These are phyloP conservation scores for Huntiella omanensis DNA, from an alignment of 2,329 filamentous ascomycete genomes.

Conservation along the genomic window DNA sequence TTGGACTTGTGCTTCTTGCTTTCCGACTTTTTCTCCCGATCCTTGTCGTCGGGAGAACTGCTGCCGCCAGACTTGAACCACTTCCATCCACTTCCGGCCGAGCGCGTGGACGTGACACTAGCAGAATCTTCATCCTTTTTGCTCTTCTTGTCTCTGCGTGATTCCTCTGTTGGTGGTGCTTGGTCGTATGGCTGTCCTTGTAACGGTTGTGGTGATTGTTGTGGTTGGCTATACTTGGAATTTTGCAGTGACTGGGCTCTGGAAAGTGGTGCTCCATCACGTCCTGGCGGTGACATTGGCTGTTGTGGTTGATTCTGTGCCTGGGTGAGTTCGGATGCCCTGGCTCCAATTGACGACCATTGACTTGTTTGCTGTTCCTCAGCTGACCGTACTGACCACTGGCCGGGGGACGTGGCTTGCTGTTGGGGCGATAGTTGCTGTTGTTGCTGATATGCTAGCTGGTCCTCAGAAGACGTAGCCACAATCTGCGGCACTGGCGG, in stretches of 20 bases:
- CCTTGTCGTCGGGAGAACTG: constrained; percentile 37
- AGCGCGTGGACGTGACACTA: constrained; percentile 45
- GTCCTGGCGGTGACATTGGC: constrained; percentile 1
- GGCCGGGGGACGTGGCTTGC: background rate
- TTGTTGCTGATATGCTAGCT: background rate
- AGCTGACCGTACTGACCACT: constrained; percentile 8
- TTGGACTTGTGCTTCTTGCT: constrained; percentile 50
- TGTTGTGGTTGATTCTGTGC: constrained; percentile 11
- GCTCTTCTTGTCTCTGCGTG: constrained; percentile 46
- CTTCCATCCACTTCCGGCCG: constrained; percentile 45
- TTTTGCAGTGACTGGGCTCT: background rate
- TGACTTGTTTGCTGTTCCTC: constrained; percentile 3
- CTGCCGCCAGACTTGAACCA: constrained; percentile 53
- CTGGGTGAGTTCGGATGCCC: background rate
- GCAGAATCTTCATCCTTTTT: constrained; percentile 47
- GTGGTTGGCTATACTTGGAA: constrained; percentile 18
- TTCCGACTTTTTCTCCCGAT: constrained; percentile 47
- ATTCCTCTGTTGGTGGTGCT: constrained; percentile 29
- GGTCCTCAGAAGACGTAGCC: constrained; percentile 37
- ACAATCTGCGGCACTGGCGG: constrained; percentile 37
- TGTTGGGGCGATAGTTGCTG: constrained; percentile 3
- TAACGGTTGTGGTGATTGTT: constrained; percentile 25
- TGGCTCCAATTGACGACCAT: constrained; percentile 1
- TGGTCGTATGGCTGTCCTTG: constrained; percentile 34
- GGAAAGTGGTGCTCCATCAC: background rate